Evolutionary conservation across 2,329 filamentous ascomycete genomes (phyloP).

Genomic region (Bipolaris bicolor): DNA sequence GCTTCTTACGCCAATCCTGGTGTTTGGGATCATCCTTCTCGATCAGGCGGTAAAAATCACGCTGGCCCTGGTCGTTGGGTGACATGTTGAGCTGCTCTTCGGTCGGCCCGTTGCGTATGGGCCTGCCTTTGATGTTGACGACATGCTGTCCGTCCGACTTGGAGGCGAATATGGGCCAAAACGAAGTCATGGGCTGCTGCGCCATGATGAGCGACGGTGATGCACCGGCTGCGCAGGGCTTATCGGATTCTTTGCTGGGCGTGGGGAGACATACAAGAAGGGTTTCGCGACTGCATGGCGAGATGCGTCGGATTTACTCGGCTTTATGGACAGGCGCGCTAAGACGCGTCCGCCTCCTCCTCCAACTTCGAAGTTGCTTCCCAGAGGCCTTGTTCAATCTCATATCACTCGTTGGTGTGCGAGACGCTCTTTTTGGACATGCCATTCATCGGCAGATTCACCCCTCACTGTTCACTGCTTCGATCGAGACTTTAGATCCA

Average conservation of each 20-base stretch:
- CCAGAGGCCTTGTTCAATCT: not conserved
- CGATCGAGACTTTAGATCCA: not conserved
- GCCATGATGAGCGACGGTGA: conserved; percentile 31
- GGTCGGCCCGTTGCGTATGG: conserved; percentile 60
- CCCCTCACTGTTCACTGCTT: conserved; percentile 6
- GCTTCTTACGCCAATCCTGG: conserved; percentile 64
- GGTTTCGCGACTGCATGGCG: not conserved
- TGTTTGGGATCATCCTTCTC: conserved; percentile 59
- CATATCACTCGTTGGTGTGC: not conserved
- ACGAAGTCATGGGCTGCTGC: conserved; percentile 50
- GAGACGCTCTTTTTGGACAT: conserved; percentile 2
- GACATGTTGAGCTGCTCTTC: conserved; percentile 59
- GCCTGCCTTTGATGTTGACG: conserved; percentile 56
- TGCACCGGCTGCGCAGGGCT: conserved; percentile 13
- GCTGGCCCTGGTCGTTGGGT: conserved; percentile 60
- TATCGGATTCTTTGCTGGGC: not conserved
- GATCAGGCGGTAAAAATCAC: conserved; percentile 62
- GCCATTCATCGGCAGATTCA: not conserved
- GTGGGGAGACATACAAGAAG: not conserved
- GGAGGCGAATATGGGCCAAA: conserved; percentile 55
- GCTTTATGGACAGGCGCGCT: conserved; percentile 10
- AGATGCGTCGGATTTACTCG: conserved; percentile 4
- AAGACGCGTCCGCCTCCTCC: conserved; percentile 8
- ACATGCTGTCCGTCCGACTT: conserved; percentile 59
- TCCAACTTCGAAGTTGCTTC: not conserved